phyloP scores from a whole-genome alignment of 805 yeast species.

The Saccharomyces mikatae region DNA sequence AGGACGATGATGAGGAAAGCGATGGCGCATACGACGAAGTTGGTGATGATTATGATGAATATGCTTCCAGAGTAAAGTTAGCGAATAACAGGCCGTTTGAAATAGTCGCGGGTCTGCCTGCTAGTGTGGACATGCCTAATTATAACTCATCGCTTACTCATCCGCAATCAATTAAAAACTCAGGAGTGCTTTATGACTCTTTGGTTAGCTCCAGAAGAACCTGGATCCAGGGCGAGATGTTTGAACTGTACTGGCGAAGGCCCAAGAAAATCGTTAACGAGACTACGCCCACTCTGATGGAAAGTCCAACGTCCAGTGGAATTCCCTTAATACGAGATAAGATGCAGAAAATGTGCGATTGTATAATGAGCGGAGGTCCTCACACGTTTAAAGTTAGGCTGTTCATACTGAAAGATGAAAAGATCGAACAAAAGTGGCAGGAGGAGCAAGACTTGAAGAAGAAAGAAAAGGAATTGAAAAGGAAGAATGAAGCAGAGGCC shows the following conservation, averaged over 20 bases:
- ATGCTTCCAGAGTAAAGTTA: constrained; percentile 10
- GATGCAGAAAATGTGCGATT: constrained; percentile 83
- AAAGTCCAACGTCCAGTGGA: neutral
- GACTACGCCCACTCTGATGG: constrained; percentile 26
- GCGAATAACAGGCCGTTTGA: constrained; percentile 46
- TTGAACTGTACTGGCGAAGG: constrained; percentile 73
- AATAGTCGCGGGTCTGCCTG: constrained; percentile 57
- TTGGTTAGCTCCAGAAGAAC: constrained; percentile 63
- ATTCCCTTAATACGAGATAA: constrained; percentile 47
- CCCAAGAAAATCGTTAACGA: constrained; percentile 39
- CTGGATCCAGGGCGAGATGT: constrained; percentile 60
- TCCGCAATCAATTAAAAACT: constrained; percentile 63
- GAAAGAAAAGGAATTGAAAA: constrained; percentile 32
- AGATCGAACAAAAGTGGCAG: constrained; percentile 43
- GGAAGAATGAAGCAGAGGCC: constrained; percentile 29
- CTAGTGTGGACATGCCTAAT: constrained; percentile 51
- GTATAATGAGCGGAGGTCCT: constrained; percentile 67
- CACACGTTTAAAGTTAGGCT: constrained; percentile 70
- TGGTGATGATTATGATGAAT: constrained; percentile 2
- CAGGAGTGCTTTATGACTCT: constrained; percentile 65
- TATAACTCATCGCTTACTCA: constrained; percentile 47
- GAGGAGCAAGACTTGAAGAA: constrained; percentile 33
- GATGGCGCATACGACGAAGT: constrained; percentile 2
- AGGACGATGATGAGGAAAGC: constrained; percentile 11
- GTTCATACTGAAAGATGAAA: constrained; percentile 79